Percentiles rank a stretch among this genome's conserved stretches.
Conservation (phyloP, 345 rosid species). For the Streptanthus diversifolius region DNA sequence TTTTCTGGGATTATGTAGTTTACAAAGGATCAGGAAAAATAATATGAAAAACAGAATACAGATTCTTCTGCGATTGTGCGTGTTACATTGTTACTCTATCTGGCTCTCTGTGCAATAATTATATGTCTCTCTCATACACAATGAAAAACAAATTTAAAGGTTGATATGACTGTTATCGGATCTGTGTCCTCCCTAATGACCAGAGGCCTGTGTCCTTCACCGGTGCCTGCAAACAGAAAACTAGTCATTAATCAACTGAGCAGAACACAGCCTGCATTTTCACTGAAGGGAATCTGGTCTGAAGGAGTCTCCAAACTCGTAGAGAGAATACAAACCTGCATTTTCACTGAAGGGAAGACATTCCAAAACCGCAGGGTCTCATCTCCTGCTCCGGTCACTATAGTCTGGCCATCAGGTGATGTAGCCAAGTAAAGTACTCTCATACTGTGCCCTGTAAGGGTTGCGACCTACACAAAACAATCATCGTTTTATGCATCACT, state of each 20-base stretch:
- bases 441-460: conserved; percentile 85
- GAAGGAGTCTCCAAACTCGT: not conserved
- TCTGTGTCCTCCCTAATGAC: conserved; percentile 87
- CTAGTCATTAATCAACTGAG: not conserved
- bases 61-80: not conserved
- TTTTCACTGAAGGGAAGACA: conserved; percentile 77
- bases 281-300: not conserved
- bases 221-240: conserved; percentile 52
- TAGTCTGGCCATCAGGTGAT: conserved; percentile 97
- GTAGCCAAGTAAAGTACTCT: conserved; percentile 91
- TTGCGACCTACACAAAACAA: conserved; percentile 53
- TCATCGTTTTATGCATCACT: not conserved
- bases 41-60: not conserved
- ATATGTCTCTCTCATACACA: conserved; percentile 5
- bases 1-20: not conserved
- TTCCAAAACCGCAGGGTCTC: conserved; percentile 95
- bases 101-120: conserved; percentile 10
- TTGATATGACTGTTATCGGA: conserved; percentile 42
- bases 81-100: conserved; percentile 22
- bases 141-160: not conserved
- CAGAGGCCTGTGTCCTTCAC: conserved; percentile 92
- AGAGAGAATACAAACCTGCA: conserved; percentile 48
- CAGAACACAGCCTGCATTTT: not conserved
- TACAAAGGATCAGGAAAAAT: not conserved
- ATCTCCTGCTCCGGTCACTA: conserved; percentile 98